A percentile compares a stretch with the other conserved stretches of the same genome.
These are phyloP conservation scores for Lolium multiflorum DNA, from an alignment of 176 grass and related monocot genomes.

Conservation along the genomic window DNA sequence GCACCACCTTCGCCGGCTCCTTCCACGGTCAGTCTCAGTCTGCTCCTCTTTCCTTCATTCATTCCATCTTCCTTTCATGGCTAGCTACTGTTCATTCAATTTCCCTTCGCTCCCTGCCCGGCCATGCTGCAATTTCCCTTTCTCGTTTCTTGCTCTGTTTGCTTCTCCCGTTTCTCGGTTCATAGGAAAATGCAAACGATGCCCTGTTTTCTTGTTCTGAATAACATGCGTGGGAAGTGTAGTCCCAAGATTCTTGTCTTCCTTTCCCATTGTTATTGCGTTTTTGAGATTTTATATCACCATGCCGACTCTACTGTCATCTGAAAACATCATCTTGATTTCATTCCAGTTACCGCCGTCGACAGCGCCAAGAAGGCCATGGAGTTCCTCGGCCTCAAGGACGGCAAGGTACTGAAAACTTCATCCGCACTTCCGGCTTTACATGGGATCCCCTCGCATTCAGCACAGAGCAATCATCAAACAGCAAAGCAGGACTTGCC, in stretches of 20 bases:
- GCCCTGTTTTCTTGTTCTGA: too few relatives aligned
- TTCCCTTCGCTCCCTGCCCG: too few relatives aligned
- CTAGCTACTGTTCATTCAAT: background rate
- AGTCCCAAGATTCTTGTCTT: too few relatives aligned
- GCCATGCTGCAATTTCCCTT: background rate
- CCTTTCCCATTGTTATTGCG: too few relatives aligned
- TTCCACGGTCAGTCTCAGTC: constrained; percentile 61
- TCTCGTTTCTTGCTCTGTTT: background rate
- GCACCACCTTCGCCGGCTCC: constrained; percentile 58
- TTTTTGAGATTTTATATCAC: too few relatives aligned
- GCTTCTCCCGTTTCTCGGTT: background rate
- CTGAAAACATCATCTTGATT: background rate
- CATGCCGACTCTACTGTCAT: too few relatives aligned
- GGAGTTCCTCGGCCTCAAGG: constrained; percentile 83
- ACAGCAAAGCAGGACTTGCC: background rate
- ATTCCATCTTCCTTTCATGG: background rate
- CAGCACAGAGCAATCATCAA: background rate
- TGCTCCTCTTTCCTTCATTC: background rate
- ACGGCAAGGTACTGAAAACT: constrained; percentile 70
- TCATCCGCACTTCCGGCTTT: too few relatives aligned
- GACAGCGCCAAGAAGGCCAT: constrained; percentile 93
- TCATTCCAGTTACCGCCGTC: constrained; percentile 81
- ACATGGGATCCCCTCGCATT: constrained; percentile 26
- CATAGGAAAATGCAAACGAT: too few relatives aligned
- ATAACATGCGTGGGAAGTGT: too few relatives aligned